Evolutionary conservation across 306 rosid genomes (phyloP).

Genomic region (Vigna unguiculata): DNA sequence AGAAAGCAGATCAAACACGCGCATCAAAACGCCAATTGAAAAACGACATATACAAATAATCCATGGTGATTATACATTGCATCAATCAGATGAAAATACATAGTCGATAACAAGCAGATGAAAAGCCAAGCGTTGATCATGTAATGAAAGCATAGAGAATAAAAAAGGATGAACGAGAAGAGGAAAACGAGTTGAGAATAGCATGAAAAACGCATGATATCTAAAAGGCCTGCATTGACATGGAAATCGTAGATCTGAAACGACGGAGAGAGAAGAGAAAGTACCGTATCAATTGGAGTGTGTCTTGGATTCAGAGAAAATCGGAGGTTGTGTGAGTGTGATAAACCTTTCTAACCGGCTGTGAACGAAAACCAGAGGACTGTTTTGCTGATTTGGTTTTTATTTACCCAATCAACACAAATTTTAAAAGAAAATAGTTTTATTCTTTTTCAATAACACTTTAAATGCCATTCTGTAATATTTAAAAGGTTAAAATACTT

Average conservation of each 20-base stretch:
- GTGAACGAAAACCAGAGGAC: not conserved
- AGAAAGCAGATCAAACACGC: not conserved
- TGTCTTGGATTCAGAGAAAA: constrained; percentile 36
- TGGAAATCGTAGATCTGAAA: constrained; percentile 37
- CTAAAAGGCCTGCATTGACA: not conserved
- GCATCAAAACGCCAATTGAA: not conserved
- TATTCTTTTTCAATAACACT: no score
- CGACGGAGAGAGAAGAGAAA: not conserved
- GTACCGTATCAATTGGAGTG: constrained; percentile 17
- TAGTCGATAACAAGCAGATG: not conserved
- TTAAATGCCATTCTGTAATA: no score
- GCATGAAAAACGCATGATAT: not conserved
- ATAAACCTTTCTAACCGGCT: not conserved
- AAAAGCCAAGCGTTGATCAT: not conserved
- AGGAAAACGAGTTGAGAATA: constrained; percentile 1
- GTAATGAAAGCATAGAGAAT: not conserved
- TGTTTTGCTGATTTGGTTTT: not conserved
- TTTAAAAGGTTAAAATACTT: no score
- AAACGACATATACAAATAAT: not conserved
- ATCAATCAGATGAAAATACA: not conserved
- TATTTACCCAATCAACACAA: not conserved
- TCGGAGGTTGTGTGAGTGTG: not conserved
- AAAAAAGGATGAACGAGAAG: not conserved
- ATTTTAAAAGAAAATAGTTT: not conserved
- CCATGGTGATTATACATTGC: not conserved